Percentiles rank a stretch among this genome's conserved stretches.
phyloP scores from a whole-genome alignment of 2,329 filamentous ascomycete genomes.

The Exophiala spinifera region DNA sequence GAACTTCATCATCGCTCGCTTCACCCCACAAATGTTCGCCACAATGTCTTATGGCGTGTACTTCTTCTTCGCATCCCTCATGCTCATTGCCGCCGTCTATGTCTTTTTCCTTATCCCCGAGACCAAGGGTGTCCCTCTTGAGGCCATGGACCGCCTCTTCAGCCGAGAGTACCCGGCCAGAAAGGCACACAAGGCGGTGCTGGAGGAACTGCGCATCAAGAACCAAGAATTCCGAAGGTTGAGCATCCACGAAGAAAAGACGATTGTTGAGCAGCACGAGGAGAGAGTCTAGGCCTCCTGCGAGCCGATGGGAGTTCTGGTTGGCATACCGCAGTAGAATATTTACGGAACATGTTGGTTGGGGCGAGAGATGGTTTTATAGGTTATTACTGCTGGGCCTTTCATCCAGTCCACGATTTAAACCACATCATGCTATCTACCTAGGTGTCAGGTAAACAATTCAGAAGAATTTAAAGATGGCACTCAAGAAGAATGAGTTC shows the following conservation, averaged over 20 bases:
- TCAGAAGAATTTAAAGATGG: no score
- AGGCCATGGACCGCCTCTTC: slow-evolving; percentile 64
- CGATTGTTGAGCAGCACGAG: slow-evolving; percentile 29
- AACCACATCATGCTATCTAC: no score
- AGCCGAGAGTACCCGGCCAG: slow-evolving; percentile 38
- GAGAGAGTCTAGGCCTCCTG: slow-evolving; percentile 17
- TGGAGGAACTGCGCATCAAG: slow-evolving; percentile 36
- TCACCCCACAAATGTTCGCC: slow-evolving; percentile 41
- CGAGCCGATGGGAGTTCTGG: not conserved
- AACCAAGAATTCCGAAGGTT: slow-evolving; percentile 36
- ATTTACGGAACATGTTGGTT: no score
- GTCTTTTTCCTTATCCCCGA: slow-evolving; percentile 64
- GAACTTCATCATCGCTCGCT: slow-evolving; percentile 22
- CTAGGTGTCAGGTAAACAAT: no score
- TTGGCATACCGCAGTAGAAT: no score
- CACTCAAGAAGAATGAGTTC: no score
- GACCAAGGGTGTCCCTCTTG: slow-evolving; percentile 64
- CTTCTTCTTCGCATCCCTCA: slow-evolving; percentile 65
- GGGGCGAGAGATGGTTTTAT: no score
- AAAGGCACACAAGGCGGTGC: slow-evolving; percentile 36
- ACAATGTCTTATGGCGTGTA: slow-evolving; percentile 60
- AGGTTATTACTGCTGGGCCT: no score
- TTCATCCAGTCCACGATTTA: no score
- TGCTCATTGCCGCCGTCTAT: slow-evolving; percentile 57
- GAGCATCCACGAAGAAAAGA: slow-evolving; percentile 18